These are phyloP conservation scores for Madurella mycetomatis DNA, from an alignment of 2,329 filamentous ascomycete species.

Conservation along the genomic window DNA sequence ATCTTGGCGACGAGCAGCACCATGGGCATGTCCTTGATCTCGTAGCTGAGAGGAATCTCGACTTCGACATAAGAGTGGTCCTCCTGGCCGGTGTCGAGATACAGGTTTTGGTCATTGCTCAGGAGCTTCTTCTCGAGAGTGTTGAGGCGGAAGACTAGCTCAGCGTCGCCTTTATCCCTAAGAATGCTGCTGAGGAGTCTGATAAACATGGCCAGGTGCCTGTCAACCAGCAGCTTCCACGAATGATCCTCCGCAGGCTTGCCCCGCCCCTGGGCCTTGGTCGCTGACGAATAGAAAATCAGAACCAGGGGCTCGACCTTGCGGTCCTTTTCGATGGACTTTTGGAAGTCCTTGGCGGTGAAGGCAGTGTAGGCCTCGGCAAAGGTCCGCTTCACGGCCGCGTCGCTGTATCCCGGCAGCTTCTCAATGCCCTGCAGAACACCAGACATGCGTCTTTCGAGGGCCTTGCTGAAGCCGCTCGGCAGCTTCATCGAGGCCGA, in stretches of 20 bases:
- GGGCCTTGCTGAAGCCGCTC: conserved; percentile 47
- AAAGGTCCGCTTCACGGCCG: conserved; percentile 88
- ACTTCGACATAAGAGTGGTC: conserved; percentile 72
- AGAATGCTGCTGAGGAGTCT: conserved; percentile 76
- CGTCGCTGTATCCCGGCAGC: conserved; percentile 83
- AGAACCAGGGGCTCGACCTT: conserved; percentile 88
- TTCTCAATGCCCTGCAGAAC: conserved; percentile 78
- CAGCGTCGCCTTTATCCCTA: conserved; percentile 74
- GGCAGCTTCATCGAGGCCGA: conserved; percentile 53
- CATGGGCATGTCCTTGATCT: conserved; percentile 95
- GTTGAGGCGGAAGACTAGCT: conserved; percentile 72
- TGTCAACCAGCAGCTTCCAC: conserved; percentile 89
- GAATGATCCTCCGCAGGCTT: conserved; percentile 74
- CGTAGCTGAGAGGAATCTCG: conserved; percentile 76
- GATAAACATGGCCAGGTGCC: conserved; percentile 92
- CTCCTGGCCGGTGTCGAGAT: conserved; percentile 55
- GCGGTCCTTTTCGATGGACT: conserved; percentile 88
- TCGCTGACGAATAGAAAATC: conserved; percentile 94
- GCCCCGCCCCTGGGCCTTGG: conserved; percentile 74
- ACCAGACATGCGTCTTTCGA: conserved; percentile 71
- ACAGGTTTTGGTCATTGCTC: conserved; percentile 87
- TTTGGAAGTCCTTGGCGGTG: conserved; percentile 82
- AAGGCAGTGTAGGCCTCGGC: conserved; percentile 91
- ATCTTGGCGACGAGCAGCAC: conserved; percentile 83
- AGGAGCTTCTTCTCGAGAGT: conserved; percentile 90